Evolutionary conservation across 139 green algal genomes (phyloP).

Genomic region (Chlamydomonas applanata): DNA sequence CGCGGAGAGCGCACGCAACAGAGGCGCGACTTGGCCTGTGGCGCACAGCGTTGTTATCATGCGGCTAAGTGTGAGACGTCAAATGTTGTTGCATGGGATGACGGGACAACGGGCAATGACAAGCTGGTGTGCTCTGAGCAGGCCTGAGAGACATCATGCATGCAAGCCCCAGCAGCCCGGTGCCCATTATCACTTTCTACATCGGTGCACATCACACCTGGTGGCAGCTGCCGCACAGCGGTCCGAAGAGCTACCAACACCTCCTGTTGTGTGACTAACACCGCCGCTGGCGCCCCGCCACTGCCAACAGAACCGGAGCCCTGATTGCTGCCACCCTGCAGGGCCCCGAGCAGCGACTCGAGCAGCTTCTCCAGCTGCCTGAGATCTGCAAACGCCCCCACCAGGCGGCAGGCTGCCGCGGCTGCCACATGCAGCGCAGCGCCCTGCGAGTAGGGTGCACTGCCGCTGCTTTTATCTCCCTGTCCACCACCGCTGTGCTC

Average conservation of each 20-base stretch:
- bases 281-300: neutral
- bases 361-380: constrained; percentile 22
- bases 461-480: neutral
- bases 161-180: no score
- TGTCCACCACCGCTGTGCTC: neutral
- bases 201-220: no score
- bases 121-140: no score
- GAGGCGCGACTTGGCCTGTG: constrained; percentile 19
- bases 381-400: constrained; percentile 23
- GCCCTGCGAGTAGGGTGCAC: neutral
- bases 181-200: no score
- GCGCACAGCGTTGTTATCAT: no score
- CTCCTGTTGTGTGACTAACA: constrained; percentile 14
- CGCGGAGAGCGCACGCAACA: neutral
- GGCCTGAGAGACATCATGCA: no score
- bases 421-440: neutral
- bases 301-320: neutral
- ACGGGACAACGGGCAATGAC: no score
- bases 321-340: neutral
- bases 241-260: constrained; percentile 14
- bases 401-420: neutral
- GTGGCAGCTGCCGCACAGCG: constrained; percentile 2
- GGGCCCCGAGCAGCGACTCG: neutral
- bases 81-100: no score
- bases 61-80: no score